phyloP scores from a whole-genome alignment of 2,329 filamentous ascomycete genomes.

The Ophiosphaerella korrae region DNA sequence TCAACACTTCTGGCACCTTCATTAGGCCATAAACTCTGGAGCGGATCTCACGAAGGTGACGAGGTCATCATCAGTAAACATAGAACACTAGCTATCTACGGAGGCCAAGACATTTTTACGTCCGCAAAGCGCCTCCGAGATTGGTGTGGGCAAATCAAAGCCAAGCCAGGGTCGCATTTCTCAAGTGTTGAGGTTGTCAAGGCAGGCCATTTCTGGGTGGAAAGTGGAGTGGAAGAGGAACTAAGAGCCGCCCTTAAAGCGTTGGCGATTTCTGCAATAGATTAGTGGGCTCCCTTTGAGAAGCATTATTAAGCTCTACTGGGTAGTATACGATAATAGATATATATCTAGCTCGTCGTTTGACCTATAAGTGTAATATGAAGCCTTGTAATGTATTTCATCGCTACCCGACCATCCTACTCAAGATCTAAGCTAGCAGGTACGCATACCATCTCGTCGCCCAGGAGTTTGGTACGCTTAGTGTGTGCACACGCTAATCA shows the following conservation, averaged over 20 bases:
- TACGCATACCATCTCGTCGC: too few relatives aligned
- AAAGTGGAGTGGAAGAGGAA: slow-evolving; percentile 45
- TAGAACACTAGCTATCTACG: slow-evolving; percentile 71
- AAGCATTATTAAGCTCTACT: too few relatives aligned
- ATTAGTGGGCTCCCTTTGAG: too few relatives aligned
- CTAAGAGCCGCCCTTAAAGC: slow-evolving; percentile 48
- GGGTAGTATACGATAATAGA: too few relatives aligned
- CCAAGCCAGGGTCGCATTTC: slow-evolving; percentile 39
- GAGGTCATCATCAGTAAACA: slow-evolving; percentile 30
- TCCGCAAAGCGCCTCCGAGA: slow-evolving; percentile 65
- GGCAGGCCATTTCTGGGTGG: slow-evolving; percentile 60
- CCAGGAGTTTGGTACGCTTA: too few relatives aligned
- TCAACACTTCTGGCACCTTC: slow-evolving; percentile 43
- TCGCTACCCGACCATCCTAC: too few relatives aligned
- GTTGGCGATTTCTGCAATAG: slow-evolving; percentile 42
- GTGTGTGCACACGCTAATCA: too few relatives aligned
- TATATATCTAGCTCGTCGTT: too few relatives aligned
- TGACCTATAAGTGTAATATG: too few relatives aligned
- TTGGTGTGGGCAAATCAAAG: slow-evolving; percentile 66
- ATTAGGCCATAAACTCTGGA: slow-evolving; percentile 37
- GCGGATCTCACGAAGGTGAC: slow-evolving; percentile 11
- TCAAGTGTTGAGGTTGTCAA: slow-evolving; percentile 52
- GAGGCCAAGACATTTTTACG: slow-evolving; percentile 76
- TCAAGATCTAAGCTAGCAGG: too few relatives aligned
- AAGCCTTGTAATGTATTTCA: too few relatives aligned